Conservation (phyloP, 1,284 basidiomycete genomes). For the Mrakiaceae sp. region DNA sequence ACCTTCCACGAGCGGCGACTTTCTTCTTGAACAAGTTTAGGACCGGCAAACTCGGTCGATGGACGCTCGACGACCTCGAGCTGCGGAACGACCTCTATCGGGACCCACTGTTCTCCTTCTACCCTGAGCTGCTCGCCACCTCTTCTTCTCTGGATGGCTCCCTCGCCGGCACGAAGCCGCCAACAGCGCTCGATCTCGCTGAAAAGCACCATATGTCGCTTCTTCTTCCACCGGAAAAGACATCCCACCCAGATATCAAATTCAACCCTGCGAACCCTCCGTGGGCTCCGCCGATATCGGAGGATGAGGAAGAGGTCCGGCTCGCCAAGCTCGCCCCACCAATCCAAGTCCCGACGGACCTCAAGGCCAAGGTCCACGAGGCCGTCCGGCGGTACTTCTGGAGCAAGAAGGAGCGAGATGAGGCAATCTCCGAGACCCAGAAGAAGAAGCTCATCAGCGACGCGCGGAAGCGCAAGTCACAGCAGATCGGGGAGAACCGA, state of each 20-base stretch:
- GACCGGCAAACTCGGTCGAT: constrained; percentile 45
- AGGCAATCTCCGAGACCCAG: constrained; percentile 55
- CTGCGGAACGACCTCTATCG: constrained; percentile 43
- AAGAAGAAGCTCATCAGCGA: constrained; percentile 49
- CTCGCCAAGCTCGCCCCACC: constrained; percentile 9
- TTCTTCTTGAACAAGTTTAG: constrained; percentile 80
- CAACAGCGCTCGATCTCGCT: constrained; percentile 26
- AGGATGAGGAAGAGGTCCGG: neutral
- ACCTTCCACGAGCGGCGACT: constrained; percentile 57
- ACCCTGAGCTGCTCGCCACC: constrained; percentile 29
- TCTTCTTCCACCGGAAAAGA: constrained; percentile 4
- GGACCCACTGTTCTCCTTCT: constrained; percentile 34
- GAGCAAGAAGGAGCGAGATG: constrained; percentile 40
- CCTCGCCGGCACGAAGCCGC: constrained; percentile 24
- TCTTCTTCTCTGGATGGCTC: constrained; percentile 16
- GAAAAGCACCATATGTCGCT: constrained; percentile 2
- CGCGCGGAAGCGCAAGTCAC: constrained; percentile 35
- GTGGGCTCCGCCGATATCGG: constrained; percentile 11
- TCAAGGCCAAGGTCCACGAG: constrained; percentile 8
- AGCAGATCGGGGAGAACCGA: too few species aligned
- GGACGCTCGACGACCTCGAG: constrained; percentile 40
- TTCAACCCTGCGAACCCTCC: constrained; percentile 7
- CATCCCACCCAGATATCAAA: neutral
- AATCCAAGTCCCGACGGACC: constrained; percentile 1
- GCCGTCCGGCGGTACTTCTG: constrained; percentile 13